These are phyloP conservation scores for Debaryomyces psychrophilus DNA, from an alignment of 1,139 yeast genomes.

Conservation along the genomic window DNA sequence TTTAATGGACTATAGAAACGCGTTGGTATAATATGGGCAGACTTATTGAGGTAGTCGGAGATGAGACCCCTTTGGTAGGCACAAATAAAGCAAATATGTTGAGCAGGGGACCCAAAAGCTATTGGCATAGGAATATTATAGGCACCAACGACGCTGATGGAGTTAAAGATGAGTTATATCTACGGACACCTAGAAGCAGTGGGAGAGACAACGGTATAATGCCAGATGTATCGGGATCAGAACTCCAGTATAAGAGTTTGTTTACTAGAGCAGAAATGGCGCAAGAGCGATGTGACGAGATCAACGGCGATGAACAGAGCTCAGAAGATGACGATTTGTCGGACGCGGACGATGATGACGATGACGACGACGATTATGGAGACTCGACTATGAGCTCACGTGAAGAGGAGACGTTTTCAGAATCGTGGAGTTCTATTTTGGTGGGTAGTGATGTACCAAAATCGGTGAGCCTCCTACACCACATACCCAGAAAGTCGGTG, in stretches of 20 bases:
- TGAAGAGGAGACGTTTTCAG: background rate
- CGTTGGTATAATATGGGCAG: background rate
- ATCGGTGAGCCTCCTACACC: background rate
- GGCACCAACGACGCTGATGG: no score
- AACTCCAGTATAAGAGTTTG: background rate
- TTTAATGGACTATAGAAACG: background rate
- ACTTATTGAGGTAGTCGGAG: constrained; percentile 1
- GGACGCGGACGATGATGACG: background rate
- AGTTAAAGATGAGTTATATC: background rate
- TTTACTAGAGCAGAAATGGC: background rate
- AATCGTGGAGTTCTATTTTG: background rate
- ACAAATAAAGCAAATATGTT: background rate
- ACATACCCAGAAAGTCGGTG: background rate
- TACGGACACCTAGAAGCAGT: background rate
- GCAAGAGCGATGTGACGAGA: background rate
- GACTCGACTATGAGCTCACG: background rate
- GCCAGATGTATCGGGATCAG: no score
- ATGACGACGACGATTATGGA: background rate
- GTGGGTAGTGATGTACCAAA: background rate
- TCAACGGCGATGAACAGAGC: background rate
- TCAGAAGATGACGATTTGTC: background rate
- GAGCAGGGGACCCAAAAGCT: background rate
- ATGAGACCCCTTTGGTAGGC: background rate
- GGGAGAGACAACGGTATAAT: background rate
- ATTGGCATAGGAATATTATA: background rate